Evolutionary conservation across 768 basidiomycete species (phyloP), one percentile per base, ranked within the genome.

Genomic region (Hypsizygus marmoreus): DNA sequence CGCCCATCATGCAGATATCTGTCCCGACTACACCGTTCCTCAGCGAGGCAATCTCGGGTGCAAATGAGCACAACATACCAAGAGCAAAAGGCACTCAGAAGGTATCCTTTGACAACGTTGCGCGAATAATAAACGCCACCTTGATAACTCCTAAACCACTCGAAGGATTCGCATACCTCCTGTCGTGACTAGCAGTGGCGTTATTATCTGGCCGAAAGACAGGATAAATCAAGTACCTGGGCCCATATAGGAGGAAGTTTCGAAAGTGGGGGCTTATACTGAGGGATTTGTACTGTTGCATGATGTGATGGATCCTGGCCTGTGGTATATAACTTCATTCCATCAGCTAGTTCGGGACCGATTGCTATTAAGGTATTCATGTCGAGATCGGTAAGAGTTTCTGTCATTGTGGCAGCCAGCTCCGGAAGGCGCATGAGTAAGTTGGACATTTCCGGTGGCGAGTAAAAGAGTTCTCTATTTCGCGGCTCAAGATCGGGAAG

Each of bases 131-230:
- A 91, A 4, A 93, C 89, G 6, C 90, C 90, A 9, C 87, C 70
- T 63, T 93, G 90, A 59, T 88, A 92, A 51, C 79, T 83, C 24
- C 80, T 72, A 62, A 87, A 88, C 76, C 81, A 84, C 16, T 83
- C 80, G 37, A 85, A 80, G 4, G 84, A 78, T 62, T 92, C 90
- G 67, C 90, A 91, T 2, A 92, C 75, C 66, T 91, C 90, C 66
- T 91, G 88, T 31, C 90, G 80, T 19, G 88, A 86, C 88, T 91
- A 39, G 14, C 12, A 33, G 51, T 19, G 23, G 28, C 52, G 9
- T 55, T 22, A 49, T 17, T 13, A 31, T 38, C 17, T 35, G 33
- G 30, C 19, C 16, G 14, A 16, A 29, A 40, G 7, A 32, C 7
- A 19, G 9, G 19, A 24, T 19, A 20, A 31, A 23, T 24, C 23